These are phyloP conservation scores for Globisporangium nunn DNA, from an alignment of 352 stramenopile genomes.

Conservation along the genomic window DNA sequence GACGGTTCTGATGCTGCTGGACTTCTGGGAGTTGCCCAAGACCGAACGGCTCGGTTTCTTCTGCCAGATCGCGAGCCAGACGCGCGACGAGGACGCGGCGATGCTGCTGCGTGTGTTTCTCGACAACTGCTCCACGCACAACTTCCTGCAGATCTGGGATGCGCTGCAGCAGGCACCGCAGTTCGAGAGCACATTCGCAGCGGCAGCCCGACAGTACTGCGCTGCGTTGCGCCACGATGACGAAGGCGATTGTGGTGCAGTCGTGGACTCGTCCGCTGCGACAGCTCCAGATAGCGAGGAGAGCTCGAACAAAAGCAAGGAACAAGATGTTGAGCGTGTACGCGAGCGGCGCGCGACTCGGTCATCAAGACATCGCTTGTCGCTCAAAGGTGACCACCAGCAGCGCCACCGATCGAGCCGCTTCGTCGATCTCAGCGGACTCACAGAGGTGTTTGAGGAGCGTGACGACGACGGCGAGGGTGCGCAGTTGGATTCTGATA, in stretches of 20 bases:
- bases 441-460: slow-evolving; percentile 48
- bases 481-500: not conserved
- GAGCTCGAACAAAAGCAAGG: not conserved
- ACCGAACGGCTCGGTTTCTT: slow-evolving; percentile 59
- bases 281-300: not conserved
- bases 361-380: slow-evolving; percentile 2
- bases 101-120: slow-evolving; percentile 20
- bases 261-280: not conserved
- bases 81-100: slow-evolving; percentile 33
- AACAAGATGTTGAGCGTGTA: not conserved
- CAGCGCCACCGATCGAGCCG: slow-evolving; percentile 12
- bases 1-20: slow-evolving; percentile 50
- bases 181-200: slow-evolving; percentile 29
- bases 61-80: slow-evolving; percentile 61
- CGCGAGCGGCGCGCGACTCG: slow-evolving; percentile 2
- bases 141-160: slow-evolving; percentile 42
- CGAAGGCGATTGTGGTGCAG: not conserved
- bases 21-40: slow-evolving; percentile 59
- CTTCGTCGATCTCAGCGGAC: slow-evolving; percentile 40
- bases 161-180: slow-evolving; percentile 38
- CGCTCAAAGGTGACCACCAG: not conserved
- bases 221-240: slow-evolving; percentile 4
- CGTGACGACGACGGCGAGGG: slow-evolving; percentile 14
- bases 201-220: slow-evolving; percentile 16
- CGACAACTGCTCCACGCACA: slow-evolving; percentile 32